Evolutionary conservation across 2,329 filamentous ascomycete genomes (phyloP), one percentile per base, ranked within the genome.

Genomic region (Claviceps pusilla): DNA sequence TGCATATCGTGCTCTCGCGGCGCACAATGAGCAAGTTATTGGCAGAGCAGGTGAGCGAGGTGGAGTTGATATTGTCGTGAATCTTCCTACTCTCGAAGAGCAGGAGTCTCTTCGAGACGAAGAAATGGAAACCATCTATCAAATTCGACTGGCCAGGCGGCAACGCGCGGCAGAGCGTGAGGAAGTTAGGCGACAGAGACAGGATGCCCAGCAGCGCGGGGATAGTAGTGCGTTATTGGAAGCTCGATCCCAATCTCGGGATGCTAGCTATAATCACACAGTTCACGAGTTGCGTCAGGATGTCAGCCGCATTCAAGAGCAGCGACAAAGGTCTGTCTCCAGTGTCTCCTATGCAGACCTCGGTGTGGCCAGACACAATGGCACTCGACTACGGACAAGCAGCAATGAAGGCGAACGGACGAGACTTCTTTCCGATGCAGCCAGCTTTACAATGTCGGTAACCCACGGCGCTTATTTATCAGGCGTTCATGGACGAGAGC

Each of bases 61-160:
- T 53, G 93, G 93, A 46, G 89, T 98, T 61, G 93, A 98, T 62
- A 80, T 87, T 4, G 89, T 98, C 0, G 71, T 97, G 12, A 90
- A 96, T 66, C 81, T 87, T 59, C 90, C 90, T 0, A 88, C 85
- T 0, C 77, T 75, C 9, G 87, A 95, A 52, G 86, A 89, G 53
- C 82, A 94, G 59, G 89, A 95, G 66, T 70, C 72, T 2, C 73
- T 89, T 53, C 79, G 93, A 12, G 89, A 97, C 58, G 81, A 88
- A 33, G 88, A 96, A 67, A 97, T 97, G 93, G 87, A 93, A 58
- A 81, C 87, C 0, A 70, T 97, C 45, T 97, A 95, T 67, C 89
- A 95, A 67, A 91, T 97, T 56, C 84, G 93, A 12, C 66, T 87
- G 12, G 82, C 87, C 19, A 80, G 93, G 53, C 80, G 90, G 52